phyloP scores from a whole-genome alignment of 345 rosid genomes.

The Acer campestre region DNA sequence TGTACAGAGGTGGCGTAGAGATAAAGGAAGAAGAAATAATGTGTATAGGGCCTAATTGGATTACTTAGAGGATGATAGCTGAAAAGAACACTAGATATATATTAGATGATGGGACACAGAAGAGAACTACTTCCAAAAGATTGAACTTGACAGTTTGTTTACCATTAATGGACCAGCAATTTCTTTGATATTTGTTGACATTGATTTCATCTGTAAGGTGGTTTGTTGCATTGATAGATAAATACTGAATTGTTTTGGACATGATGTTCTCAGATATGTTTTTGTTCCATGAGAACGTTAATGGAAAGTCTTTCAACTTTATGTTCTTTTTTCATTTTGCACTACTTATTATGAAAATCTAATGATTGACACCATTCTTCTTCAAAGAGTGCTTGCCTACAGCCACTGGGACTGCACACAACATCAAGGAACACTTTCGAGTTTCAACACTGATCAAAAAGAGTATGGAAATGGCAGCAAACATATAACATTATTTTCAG shows the following conservation, averaged over 20 bases:
- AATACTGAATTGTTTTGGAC: not conserved
- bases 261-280: not conserved
- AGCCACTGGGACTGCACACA: not conserved
- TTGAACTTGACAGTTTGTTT: not conserved
- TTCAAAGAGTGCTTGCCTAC: not conserved
- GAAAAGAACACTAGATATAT: slow-evolving; percentile 8
- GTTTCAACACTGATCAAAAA: not conserved
- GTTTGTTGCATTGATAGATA: slow-evolving; percentile 2
- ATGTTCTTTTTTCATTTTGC: not conserved
- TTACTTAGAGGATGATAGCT: slow-evolving; percentile 12
- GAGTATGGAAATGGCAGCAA: not conserved
- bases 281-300: not conserved
- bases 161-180: not conserved
- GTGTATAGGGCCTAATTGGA: slow-evolving; percentile 61
- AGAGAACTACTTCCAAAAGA: not conserved
- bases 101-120: not conserved
- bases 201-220: not conserved
- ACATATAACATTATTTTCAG: not conserved
- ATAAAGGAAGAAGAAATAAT: slow-evolving; percentile 50
- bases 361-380: not conserved
- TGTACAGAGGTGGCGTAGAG: slow-evolving; percentile 46
- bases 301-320: not conserved
- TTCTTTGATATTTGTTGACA: not conserved
- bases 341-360: not conserved
- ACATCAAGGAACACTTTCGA: not conserved